These are phyloP conservation scores for Pythium sp. DNA, from an alignment of 352 stramenopile genomes.

Conservation along the genomic window DNA sequence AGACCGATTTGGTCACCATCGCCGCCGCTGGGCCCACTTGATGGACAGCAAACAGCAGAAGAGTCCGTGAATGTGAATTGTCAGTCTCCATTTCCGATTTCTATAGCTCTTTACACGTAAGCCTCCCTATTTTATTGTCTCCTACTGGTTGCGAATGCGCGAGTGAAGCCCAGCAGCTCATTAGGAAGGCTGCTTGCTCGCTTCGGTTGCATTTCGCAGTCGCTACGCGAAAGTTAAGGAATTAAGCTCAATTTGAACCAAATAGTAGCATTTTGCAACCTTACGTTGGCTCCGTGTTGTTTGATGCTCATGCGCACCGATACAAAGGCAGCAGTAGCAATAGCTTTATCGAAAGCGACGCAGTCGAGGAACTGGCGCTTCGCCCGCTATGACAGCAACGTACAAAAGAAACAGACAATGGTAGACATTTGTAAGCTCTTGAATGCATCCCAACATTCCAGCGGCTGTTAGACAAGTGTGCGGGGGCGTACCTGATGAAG, in stretches of 20 bases:
- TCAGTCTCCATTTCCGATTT: background rate
- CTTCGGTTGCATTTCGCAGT: background rate
- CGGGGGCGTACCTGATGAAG: constrained; percentile 31
- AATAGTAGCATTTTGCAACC: background rate
- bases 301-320: background rate
- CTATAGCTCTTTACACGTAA: background rate
- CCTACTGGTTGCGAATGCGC: background rate
- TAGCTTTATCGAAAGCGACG: constrained; percentile 46
- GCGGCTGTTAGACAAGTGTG: background rate
- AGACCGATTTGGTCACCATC: too few species aligned
- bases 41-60: background rate
- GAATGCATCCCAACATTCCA: background rate
- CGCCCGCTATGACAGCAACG: constrained; percentile 7
- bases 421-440: background rate
- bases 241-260: background rate
- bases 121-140: constrained; percentile 8
- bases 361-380: constrained; percentile 38
- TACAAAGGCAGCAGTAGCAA: background rate
- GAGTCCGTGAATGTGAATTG: constrained; percentile 12
- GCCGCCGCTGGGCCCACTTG: too few species aligned
- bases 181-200: constrained; percentile 22
- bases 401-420: background rate
- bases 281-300: background rate
- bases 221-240: background rate
- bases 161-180: constrained; percentile 19